Evolutionary conservation across 73 alveolate species (phyloP).

Genomic region (Stentor coeruleus): DNA sequence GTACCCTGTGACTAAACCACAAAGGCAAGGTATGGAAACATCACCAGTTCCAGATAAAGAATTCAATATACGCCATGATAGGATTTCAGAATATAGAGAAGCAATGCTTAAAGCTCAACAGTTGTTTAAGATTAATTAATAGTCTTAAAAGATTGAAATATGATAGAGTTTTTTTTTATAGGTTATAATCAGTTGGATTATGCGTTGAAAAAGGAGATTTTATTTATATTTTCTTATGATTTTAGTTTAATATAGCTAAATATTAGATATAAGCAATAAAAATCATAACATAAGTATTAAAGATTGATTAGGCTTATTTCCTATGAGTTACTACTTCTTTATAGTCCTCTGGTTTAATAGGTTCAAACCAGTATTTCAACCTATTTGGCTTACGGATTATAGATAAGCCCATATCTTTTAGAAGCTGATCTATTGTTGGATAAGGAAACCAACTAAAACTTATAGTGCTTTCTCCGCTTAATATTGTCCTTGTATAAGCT

Average conservation of each 20-base stretch:
- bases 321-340: slow-evolving; percentile 3
- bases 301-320: too few species aligned
- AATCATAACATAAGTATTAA: too few species aligned
- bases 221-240: too few species aligned
- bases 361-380: background rate
- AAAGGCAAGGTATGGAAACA: too few species aligned
- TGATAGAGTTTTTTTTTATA: too few species aligned
- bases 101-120: slow-evolving; percentile 9
- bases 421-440: background rate
- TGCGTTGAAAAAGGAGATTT: too few species aligned
- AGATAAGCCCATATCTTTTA: background rate
- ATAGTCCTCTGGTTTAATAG: background rate
- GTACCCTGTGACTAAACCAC: background rate
- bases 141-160: too few species aligned
- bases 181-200: too few species aligned
- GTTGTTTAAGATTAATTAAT: background rate
- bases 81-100: background rate
- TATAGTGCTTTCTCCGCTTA: background rate
- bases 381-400: background rate
- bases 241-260: too few species aligned
- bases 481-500: background rate
- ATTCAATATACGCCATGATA: background rate
- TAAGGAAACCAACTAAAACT: background rate
- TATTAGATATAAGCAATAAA: too few species aligned
- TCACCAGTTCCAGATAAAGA: background rate